phyloP scores from a whole-genome alignment of 2,329 filamentous ascomycete genomes.

The Tolypocladium cylindrosporum region DNA sequence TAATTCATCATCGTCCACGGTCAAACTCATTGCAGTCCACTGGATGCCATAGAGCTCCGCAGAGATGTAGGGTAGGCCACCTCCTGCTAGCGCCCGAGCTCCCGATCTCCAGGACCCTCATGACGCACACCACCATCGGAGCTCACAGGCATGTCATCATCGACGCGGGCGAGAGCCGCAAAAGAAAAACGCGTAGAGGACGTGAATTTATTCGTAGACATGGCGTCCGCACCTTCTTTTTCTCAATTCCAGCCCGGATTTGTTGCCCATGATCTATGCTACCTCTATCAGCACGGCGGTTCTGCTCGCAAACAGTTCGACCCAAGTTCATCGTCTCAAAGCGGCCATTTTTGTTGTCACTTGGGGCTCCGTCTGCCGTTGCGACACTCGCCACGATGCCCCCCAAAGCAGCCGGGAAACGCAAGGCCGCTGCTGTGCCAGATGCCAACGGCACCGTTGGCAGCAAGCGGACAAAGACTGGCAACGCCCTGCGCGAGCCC shows the following conservation, averaged over 20 bases:
- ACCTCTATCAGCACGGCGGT: neutral
- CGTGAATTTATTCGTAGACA: neutral
- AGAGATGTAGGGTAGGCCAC: neutral
- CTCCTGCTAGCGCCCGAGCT: neutral
- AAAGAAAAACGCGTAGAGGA: constrained; percentile 1
- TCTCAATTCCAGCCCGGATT: neutral
- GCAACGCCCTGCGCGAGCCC: constrained; percentile 29
- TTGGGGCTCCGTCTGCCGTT: neutral
- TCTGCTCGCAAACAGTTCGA: neutral
- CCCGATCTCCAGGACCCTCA: constrained; percentile 19
- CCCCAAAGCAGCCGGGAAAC: constrained; percentile 18
- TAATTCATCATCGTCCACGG: neutral
- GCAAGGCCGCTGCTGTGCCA: constrained; percentile 12
- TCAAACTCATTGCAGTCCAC: neutral
- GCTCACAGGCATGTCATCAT: constrained; percentile 14
- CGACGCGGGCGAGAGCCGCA: constrained; percentile 2
- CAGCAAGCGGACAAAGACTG: constrained; percentile 21
- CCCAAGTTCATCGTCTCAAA: neutral
- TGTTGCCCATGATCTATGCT: neutral
- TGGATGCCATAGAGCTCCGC: neutral
- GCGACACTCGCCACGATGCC: constrained; percentile 17
- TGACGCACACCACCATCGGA: constrained; percentile 21
- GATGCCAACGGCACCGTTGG: constrained; percentile 12
- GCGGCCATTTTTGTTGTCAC: neutral
- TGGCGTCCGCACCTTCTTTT: too few relatives aligned